These are phyloP conservation scores for Jatropha podagrica DNA, from an alignment of 441 rosid species.

Conservation along the genomic window DNA sequence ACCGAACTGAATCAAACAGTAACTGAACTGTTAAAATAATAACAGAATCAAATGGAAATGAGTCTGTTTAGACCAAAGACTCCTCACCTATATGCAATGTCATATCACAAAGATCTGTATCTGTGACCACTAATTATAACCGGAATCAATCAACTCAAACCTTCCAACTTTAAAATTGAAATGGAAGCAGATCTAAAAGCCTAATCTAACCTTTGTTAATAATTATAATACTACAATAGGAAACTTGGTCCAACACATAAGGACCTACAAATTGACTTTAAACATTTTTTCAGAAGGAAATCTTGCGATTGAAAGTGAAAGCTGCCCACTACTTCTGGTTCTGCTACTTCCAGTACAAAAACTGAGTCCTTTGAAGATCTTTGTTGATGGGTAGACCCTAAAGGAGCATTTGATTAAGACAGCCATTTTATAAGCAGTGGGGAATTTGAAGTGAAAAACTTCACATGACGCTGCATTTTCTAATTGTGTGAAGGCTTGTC, in stretches of 20 bases:
- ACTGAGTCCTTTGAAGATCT: background rate
- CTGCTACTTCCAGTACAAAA: background rate
- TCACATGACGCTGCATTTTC: background rate
- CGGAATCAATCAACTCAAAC: no score
- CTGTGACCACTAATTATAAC: no score
- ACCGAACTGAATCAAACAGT: no score
- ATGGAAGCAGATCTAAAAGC: background rate
- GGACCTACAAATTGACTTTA: background rate
- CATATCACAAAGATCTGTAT: no score
- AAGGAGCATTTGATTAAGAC: constrained; percentile 8
- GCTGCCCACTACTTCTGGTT: background rate
- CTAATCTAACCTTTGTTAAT: background rate
- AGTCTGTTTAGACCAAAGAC: no score
- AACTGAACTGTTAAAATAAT: no score
- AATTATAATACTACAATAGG: background rate
- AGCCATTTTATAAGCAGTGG: constrained; percentile 13
- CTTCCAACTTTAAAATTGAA: background rate
- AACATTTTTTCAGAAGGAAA: background rate
- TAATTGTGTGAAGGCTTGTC: background rate
- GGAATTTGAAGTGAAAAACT: constrained; percentile 11
- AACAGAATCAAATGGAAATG: no score
- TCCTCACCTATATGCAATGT: no score
- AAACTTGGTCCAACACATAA: background rate
- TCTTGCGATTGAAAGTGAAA: background rate
- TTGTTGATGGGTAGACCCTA: background rate